These are phyloP conservation scores for Aspergillus fructus DNA, from an alignment of 2,329 filamentous ascomycete species.

Conservation along the genomic window DNA sequence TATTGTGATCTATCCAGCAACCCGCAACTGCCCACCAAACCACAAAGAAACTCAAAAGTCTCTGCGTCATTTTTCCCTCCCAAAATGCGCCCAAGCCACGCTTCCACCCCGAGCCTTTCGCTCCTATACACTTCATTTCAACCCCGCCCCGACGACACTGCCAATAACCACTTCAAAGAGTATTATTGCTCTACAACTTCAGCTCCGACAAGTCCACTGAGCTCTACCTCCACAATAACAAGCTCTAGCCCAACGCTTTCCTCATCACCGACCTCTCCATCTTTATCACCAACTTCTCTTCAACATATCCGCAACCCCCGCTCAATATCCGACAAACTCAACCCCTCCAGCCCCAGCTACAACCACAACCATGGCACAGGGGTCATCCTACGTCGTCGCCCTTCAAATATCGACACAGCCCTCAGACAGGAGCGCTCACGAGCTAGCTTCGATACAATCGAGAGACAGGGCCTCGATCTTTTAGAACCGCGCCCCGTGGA, in stretches of 20 bases:
- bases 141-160: constrained; percentile 16
- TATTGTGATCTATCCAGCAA: constrained; percentile 3
- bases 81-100: constrained; percentile 25
- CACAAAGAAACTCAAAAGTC: not conserved
- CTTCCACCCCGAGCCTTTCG: constrained; percentile 27
- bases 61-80: not conserved
- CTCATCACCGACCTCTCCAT: constrained; percentile 28
- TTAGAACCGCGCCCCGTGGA: constrained; percentile 46
- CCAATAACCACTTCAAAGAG: constrained; percentile 17
- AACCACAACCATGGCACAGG: constrained; percentile 31
- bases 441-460: constrained; percentile 38
- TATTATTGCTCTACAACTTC: constrained; percentile 15
- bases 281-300: constrained; percentile 18
- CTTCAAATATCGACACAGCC: constrained; percentile 45
- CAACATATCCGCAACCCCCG: constrained; percentile 23
- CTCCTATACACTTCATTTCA: constrained; percentile 34
- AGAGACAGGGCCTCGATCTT: constrained; percentile 42
- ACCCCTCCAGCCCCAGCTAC: constrained; percentile 17
- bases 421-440: constrained; percentile 44
- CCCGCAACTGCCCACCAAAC: not conserved
- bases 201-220: constrained; percentile 27
- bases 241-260: constrained; percentile 20
- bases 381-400: constrained; percentile 40
- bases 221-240: constrained; percentile 23
- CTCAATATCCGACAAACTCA: constrained; percentile 8